Evolutionary conservation across 768 basidiomycete species (phyloP), one percentile per base, ranked within the genome.

Genomic region (Tylopilus sp.): DNA sequence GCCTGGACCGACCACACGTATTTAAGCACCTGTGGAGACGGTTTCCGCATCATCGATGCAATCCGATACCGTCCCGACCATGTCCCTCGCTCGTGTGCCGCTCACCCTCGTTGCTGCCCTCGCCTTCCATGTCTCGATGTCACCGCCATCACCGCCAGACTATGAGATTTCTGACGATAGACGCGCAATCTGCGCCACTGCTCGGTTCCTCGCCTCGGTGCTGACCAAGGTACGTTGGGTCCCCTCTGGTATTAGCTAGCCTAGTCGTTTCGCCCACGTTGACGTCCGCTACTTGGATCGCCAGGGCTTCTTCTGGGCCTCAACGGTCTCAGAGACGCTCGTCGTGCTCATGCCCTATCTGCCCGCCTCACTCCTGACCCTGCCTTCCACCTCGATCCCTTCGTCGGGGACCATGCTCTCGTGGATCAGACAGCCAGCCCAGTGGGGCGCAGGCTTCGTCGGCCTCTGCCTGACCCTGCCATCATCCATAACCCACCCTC

Each of bases 111-210:
- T 72, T 17, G 69, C 75, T 17, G 74, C 75, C 58, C 48, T 73
- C 42, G 75, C 73, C 23, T 60, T 79, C 15, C 77, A 78, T 26
- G 62, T 71, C 25, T 70, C 75, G 20, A 65, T 71, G 30, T 80
- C 79, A 2, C 76, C 80, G 36, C 80, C 39, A 1, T 10, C 42
- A 3, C 18, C 36, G 11, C 12, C 44, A 3, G 21, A 26, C 20
- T 1, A 25, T 13, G 41, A 22, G 26, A 30, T 6, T 3, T 15
- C 26, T 6, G 17, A 10, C 74, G 21, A 67, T 73, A 25, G 71
- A 71, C 22, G 42, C 57, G 7, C 31, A 9, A 15, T 31, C 31
- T 6, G 30, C 22, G 30, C 51, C 30, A 30, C 47, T 2, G 59
- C 59, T 10, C 60, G 57, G 12, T 12, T 55, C 31, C 10, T 51